Evolutionary conservation across 768 basidiomycete genomes (phyloP).

Genomic region (Tricholoma terreum): DNA sequence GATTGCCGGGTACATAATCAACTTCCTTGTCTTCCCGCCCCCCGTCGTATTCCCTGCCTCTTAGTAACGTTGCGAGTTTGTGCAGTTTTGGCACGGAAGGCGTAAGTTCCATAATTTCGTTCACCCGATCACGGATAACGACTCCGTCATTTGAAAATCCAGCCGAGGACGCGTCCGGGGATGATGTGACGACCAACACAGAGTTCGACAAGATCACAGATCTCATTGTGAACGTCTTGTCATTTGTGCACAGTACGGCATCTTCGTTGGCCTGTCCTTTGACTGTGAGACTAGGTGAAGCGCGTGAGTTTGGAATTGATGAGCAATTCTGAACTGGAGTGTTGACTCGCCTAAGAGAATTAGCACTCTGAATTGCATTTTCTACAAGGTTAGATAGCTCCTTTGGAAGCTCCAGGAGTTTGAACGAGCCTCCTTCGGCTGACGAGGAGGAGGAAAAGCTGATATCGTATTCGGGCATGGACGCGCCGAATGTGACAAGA

Average conservation of each 20-base stretch:
- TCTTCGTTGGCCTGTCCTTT: constrained; percentile 82
- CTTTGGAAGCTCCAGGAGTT: constrained; percentile 69
- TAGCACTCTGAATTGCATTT: constrained; percentile 35
- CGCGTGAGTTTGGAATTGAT: constrained; percentile 12
- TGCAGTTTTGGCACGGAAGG: constrained; percentile 77
- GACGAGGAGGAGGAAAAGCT: constrained; percentile 49
- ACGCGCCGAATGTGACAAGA: neutral
- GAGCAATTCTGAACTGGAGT: constrained; percentile 7
- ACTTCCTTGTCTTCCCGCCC: constrained; percentile 56
- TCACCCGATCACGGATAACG: constrained; percentile 76
- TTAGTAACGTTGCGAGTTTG: constrained; percentile 57
- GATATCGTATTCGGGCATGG: constrained; percentile 48
- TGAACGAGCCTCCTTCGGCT: constrained; percentile 52
- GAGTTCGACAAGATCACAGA: constrained; percentile 91
- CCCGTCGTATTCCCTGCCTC: constrained; percentile 71
- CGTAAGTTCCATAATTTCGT: constrained; percentile 80
- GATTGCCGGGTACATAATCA: constrained; percentile 21
- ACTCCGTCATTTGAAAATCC: constrained; percentile 40
- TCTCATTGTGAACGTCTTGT: constrained; percentile 79
- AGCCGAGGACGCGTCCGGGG: constrained; percentile 29
- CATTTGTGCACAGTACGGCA: constrained; percentile 83
- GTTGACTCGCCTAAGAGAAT: constrained; percentile 27
- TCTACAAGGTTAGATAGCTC: constrained; percentile 66
- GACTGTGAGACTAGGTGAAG: constrained; percentile 57
- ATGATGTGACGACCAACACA: constrained; percentile 65